Evolutionary conservation across 345 rosid genomes (phyloP), one percentile per base, ranked within the genome.

Genomic region (Gossypium australe): DNA sequence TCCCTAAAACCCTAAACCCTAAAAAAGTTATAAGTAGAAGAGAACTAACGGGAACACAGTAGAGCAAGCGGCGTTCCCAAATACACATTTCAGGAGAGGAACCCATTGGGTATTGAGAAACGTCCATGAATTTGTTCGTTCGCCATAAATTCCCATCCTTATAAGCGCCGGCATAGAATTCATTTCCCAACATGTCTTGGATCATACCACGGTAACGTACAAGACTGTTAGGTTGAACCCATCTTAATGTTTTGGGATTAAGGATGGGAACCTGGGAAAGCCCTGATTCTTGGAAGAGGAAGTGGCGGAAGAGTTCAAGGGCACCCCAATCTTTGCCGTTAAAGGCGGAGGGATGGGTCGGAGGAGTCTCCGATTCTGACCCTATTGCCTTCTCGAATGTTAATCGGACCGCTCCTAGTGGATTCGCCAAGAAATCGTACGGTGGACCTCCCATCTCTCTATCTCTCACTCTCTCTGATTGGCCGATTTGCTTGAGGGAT

Each of bases 161-260:
- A 69, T 79, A 87, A 79, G 94, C 94, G 80, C 99, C 99, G 13
- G 86, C 96, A 71, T 95, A 95, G 70, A 95, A 88, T 77, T 93
- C 99, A 86, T 93, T 93, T 60, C 98, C 98, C 86, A 93, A 77
- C 98, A 95, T 93, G 78, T 95, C 99, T 69, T 95, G 99, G 60
- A 95, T 82, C 99, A 95, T 93, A 76, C 98, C 98, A 11, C 94
- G 88, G 66, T 88, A 95, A 58, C 99, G 80, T 10, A 95, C 96
- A 3, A 95, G 89, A 20, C 85, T 88, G 24, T 90, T 82, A 22
- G 94, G 91, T 76, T 86, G 90, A 70, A 95, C 34, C 85, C 85
- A 86, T 63, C 77, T 80, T 51, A 91, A 38, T 14, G 79, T 89
- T 57, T 79, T 78, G 0, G 80, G 78, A 80, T 84, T 82, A 13